Evolutionary conservation across 768 basidiomycete genomes (phyloP), one percentile per base, ranked within the genome.

Genomic region (Cytidiella melzeri): DNA sequence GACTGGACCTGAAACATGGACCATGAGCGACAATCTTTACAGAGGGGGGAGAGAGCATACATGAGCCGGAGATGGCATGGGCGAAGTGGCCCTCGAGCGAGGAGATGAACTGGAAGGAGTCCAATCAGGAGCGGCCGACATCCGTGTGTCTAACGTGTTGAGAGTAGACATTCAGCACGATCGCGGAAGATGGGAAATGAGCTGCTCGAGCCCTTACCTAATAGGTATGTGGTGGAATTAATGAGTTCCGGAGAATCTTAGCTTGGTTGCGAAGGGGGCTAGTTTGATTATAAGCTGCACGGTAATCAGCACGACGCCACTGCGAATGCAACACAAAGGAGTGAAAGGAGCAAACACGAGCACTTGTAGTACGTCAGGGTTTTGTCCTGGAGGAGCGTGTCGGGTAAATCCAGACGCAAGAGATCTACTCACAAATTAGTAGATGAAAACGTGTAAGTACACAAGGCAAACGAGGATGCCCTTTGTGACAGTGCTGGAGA

Each of bases 41-140:
- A 3, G 43, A 55, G 24, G 46, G 23, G 27, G 12, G 27, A 12
- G 18, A 41, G n/a, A 54, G 26, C 34, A 53, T 61, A 86, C 84
- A 62, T 76, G 75, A 58, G 69, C 71, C 18, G 83, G 80, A 20
- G 84, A 80, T 42, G 69, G 68, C 34, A 79, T 68, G 0, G 85
- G 83, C 2, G 85, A 85, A 58, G 76, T 83, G 25, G 74, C 71
- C 41, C 72, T 70, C 42, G 84, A 84, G 51, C 76, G 81, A 15
- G 76, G 75, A n/a, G 84, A 82, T 23, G 84, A 83, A 48, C 76
- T 78, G 27, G 85, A 84, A 37, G 23, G 47, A 18, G 39, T 48
- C 41, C 47, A 34, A 42, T 48, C 30, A 15, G 30, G 41, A 48
- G 47, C 21, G 47, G 24, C 13, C 26, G 47, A 21, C 47, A 48